Conservation (phyloP, 2,329 filamentous ascomycete genomes). For the Pseudogymnoascus sp. region DNA sequence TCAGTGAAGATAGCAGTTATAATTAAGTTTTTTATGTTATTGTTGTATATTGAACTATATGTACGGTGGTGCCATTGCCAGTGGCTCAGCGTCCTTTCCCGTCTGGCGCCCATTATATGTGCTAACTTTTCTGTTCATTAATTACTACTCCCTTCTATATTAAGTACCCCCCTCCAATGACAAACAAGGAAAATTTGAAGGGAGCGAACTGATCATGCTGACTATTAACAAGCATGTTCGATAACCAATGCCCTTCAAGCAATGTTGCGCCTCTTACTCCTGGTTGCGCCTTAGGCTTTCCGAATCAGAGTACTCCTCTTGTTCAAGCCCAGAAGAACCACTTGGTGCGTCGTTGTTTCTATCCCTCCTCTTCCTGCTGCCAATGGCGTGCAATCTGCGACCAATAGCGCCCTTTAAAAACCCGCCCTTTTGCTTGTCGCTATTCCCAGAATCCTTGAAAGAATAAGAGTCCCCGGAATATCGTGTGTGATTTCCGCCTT, state of each 20-base stretch:
- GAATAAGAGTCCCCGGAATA: not conserved
- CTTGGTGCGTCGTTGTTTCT: not conserved
- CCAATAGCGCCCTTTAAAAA: constrained; percentile 10
- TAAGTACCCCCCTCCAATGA: not conserved
- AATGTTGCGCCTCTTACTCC: not conserved
- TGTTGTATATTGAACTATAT: too few relatives aligned
- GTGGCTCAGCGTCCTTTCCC: too few relatives aligned
- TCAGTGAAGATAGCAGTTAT: too few relatives aligned
- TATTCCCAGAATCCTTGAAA: not conserved
- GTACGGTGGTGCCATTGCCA: too few relatives aligned
- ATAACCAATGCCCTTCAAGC: not conserved
- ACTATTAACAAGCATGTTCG: not conserved
- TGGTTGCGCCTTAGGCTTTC: not conserved
- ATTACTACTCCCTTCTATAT: not conserved
- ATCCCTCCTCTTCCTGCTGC: constrained; percentile 6
- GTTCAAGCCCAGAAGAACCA: not conserved
- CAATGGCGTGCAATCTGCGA: constrained; percentile 6
- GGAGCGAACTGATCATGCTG: not conserved
- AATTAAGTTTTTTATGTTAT: too few relatives aligned
- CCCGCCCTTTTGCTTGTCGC: not conserved
- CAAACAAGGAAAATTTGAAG: not conserved
- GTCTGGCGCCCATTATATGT: not conserved
- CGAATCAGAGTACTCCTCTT: not conserved
- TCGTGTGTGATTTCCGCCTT: not conserved
- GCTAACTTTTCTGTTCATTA: not conserved